Evolutionary conservation across 306 rosid species (phyloP).

Genomic region (Alnus glutinosa): DNA sequence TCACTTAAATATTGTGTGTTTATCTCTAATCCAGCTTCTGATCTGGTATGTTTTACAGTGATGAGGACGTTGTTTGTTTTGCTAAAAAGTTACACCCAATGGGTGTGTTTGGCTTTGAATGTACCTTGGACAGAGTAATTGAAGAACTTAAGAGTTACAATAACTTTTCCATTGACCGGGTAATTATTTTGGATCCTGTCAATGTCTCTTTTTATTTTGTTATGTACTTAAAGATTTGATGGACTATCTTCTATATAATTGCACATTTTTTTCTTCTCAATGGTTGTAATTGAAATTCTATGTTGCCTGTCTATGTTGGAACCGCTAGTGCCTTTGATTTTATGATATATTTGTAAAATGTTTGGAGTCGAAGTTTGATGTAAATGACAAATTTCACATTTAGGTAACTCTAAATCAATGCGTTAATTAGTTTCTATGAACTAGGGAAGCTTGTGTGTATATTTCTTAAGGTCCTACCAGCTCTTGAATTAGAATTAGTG

Average conservation of each 20-base stretch:
- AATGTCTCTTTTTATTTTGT: neutral
- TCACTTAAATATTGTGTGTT: slow-evolving; percentile 16
- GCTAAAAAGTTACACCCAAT: slow-evolving; percentile 73
- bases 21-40: neutral
- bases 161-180: slow-evolving; percentile 92
- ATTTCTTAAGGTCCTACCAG: no score
- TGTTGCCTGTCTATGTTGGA: neutral
- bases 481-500: no score
- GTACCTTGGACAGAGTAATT: slow-evolving; percentile 81
- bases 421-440: no score
- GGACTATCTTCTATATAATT: neutral
- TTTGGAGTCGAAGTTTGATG: no score
- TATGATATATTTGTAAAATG: no score
- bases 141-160: slow-evolving; percentile 80
- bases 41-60: slow-evolving; percentile 41
- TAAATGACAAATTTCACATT: no score
- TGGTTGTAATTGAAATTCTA: neutral
- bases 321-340: no score
- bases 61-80: slow-evolving; percentile 85
- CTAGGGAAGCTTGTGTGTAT: no score
- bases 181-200: slow-evolving; percentile 29
- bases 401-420: no score
- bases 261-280: neutral
- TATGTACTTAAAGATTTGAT: neutral
- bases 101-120: slow-evolving; percentile 96